Evolutionary conservation across 1,284 basidiomycete genomes (phyloP), one percentile per base, ranked within the genome.

Genomic region (Ceratobasidium papillatum): DNA sequence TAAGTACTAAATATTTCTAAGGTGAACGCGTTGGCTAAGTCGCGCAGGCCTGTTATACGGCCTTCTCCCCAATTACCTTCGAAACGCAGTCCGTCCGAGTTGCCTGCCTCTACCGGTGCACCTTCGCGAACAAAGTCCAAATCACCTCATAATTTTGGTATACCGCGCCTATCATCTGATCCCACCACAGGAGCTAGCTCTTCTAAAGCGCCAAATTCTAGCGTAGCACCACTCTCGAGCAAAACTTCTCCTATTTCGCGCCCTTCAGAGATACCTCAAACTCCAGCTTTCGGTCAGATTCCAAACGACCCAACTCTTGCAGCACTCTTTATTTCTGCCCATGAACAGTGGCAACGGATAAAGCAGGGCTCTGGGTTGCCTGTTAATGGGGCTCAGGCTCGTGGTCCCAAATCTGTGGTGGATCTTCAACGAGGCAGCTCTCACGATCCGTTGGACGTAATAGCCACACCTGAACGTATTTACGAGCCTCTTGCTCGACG

Each of bases 401-500:
- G 32, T 12, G 5, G 2, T 3, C 8, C 38, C 30, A 47, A 30
- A 27, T 30, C 41, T n/a, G 30, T 22, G 22, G 17, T 51, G 45
- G 45, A 22, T 51, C 62, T 8, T 14, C 45, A 34, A 36, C 43
- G 45, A 36, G 62, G 22, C 17, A 49, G 62, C 30, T 64, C 62
- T 9, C 17, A 34, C 11, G 62, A 64, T 22, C 62, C 62, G 19
- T 45, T 62, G 38, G 59, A 62, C 38, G 30, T 62, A 62, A 62
- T 62, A 27, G 36, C 59, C 11, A 62, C 59, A 45, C 62, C 62
- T 49, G 62, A 64, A 27, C 45, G 30, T 7, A 34, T 52, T 2
- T 63, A 73, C 25, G 58, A 73, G 25, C 58, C 71, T 30, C 59
- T 62, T 9, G 59, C 71, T 11, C 38, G 43, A 25, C 71, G 71